Base-by-base conservation (phyloP, 2,329 filamentous ascomycete genomes). In the Epicoccum nigrum region DNA sequence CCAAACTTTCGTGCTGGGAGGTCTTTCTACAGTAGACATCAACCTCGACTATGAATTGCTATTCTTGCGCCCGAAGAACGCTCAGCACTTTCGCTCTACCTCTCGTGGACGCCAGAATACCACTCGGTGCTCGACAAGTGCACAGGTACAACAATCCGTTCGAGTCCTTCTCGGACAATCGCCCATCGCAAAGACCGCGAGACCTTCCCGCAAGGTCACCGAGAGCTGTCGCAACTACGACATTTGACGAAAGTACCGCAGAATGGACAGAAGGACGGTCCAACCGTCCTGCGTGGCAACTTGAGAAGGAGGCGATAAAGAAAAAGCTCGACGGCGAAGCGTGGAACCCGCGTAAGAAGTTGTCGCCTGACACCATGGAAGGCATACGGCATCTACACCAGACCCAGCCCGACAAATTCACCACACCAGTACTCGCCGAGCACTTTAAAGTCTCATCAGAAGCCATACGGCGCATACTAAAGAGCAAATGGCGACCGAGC, bases 361-460 rank as follows among this genome's bases (percentile, higher is more conserved):
- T 99, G 8, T 97, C 94, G 0, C 94, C 94, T 0, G 93, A 97
- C 72, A 91, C 92, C 1, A 79, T 97, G 25, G 87, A 89, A n/a
- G 92, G 92, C 33, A 96, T 99, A 62, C 86, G 92, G 33, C 87
- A 89, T 16, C 79, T 99, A 27, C 85, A 97, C 71, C 77, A 82
- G 20, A 86, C 91, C 62, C 87, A 91, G 56, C 91, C 93, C 0
- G 81, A 88, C 2, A 80, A 82, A 50, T 97, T 92, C 76, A 89
- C 87, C 4, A 95, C 89, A 0, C 74, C 81, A 13, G 81, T 85
- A 27, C 84, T 97, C 12, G 85, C 93, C 0, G 68, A 85, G 1
- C 85, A 91, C 62, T 99, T 97, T 74, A 81, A 92, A 71, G 80
- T 97, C n/a, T 92, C 91, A 0, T 80, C 89, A 2, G 94, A 99